These are phyloP conservation scores for Bromus sterilis DNA, from an alignment of 176 grass and related monocot genomes.

Conservation along the genomic window DNA sequence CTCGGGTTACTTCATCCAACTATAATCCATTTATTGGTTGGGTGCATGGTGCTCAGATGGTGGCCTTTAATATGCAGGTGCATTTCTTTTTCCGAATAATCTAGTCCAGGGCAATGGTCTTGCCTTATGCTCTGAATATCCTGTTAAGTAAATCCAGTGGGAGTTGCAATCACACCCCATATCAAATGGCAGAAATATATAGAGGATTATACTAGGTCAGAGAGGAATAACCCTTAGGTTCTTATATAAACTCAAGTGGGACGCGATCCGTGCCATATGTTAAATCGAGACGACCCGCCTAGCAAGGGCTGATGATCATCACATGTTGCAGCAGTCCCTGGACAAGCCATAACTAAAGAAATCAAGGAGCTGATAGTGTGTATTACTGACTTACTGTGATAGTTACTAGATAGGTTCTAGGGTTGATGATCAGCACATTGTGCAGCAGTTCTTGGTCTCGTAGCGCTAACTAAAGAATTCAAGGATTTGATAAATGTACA, in stretches of 20 bases:
- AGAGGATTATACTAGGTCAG: background rate
- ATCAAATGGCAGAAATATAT: background rate
- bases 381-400: background rate
- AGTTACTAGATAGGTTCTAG: background rate
- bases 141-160: background rate
- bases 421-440: too few species aligned
- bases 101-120: background rate
- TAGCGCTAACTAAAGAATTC: too few species aligned
- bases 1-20: slow-evolving; percentile 80
- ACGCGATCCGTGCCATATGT: background rate
- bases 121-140: background rate
- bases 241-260: background rate
- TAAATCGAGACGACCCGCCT: background rate
- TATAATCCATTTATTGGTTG: slow-evolving; percentile 92
- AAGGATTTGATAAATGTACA: too few species aligned
- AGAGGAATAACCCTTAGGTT: background rate
- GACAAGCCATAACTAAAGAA: background rate
- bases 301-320: background rate
- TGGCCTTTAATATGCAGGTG: slow-evolving; percentile 99
- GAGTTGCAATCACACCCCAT: background rate
- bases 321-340: background rate
- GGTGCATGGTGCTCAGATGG: slow-evolving; percentile 96
- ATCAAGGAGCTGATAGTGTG: background rate
- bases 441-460: too few species aligned
- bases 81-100: background rate